Evolutionary conservation across 352 stramenopile species (phyloP), one percentile per base, ranked within the genome.

Genomic region (Globisporangium nagaii): DNA sequence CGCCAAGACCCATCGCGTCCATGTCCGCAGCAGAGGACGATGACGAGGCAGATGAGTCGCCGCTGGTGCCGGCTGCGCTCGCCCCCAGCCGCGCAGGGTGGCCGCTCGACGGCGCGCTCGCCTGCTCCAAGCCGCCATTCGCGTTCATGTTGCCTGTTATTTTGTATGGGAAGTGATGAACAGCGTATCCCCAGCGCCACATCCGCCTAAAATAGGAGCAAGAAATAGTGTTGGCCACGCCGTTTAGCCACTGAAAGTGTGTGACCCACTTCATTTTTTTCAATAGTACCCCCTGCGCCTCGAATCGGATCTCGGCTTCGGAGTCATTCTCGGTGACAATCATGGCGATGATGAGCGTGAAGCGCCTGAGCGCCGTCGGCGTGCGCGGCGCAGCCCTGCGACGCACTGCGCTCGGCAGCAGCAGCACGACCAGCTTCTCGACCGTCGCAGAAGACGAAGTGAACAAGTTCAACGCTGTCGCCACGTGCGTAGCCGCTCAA

Each of bases 371-470:
- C n/a, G 37, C 37, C 37, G 37, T 19, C 40, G 20, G 22, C 11
- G 40, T 13, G 9, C 6, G 24, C 2, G 4, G 22, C 6, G 22
- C 25, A n/a, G 17, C 27, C 3, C 12, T 47, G 41, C 43, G 43
- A 4, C 13, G 25, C 27, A 35, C 46, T 13, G 30, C 31, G 4
- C 12, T 22, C 46, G 27, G 3, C 45, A 53, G 11, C 32, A 53
- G 12, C 45, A 30, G 0, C 4, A 39, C 4, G 17, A n/a, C 5
- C 28, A 31, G 11, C 46, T 45, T 88, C 15, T 93, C 80, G 11
- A 91, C 81, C 2, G 81, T 93, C 22, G 70, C 86, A 22, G 56
- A 75, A 11, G 73, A 89, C 13, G 84, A 93, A 71, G 84, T 93
- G 35, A 70, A 65, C 60, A 93, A 93, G 65, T 93, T 93, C 55